Base-by-base conservation (phyloP, 495 filamentous ascomycete species). In the Podospora australis region DNA sequence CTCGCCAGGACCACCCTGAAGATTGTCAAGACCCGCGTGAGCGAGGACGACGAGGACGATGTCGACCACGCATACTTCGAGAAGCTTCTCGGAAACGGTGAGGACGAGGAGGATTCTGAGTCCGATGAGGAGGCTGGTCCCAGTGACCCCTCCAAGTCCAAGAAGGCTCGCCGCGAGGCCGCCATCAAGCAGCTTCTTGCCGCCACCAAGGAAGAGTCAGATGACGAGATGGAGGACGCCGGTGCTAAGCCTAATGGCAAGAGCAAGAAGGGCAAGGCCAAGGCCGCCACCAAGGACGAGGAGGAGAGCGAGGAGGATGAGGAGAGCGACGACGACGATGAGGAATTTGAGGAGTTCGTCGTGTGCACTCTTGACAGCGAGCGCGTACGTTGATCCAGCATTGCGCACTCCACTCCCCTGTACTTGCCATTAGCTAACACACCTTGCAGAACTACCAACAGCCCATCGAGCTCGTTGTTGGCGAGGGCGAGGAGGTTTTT, bases 281-380 rank as follows among this genome's bases (percentile, higher is more conserved):
- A 87, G 63, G 87, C 82, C 46, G 77, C n/a, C n/a, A n/a, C n/a
- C n/a, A n/a, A 83, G 46, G 80, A 83, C 13, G 80, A 85, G 21
- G 75, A 77, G n/a, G 76, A 72, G 46, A 57, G 61, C 3, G 67
- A 70, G 21, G 76, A 79, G 19, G 78, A 83, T 21, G 79, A 80
- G 38, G 73, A 77, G n/a, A 78, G 80, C 40, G 78, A 77, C 9
- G 78, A 77, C 2, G 82, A 83, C 42, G 85, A 81, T 23, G 54
- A 83, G 44, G 81, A 84, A 53, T 65, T 90, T 44, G 88, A 96
- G 64, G 84, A 95, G 69, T 86, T 83, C 53, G 90, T 96, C 48
- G 64, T 99, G 54, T 99, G 94, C 73, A 97, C 92, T 32, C 75
- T 99, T 30, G 90, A 95, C 71, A 83, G 90, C 28, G 80, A 87